Percentiles rank a stretch among this genome's conserved stretches.
Evolutionary conservation across 768 basidiomycete genomes (phyloP).

Genomic region (Panellus pusillus): DNA sequence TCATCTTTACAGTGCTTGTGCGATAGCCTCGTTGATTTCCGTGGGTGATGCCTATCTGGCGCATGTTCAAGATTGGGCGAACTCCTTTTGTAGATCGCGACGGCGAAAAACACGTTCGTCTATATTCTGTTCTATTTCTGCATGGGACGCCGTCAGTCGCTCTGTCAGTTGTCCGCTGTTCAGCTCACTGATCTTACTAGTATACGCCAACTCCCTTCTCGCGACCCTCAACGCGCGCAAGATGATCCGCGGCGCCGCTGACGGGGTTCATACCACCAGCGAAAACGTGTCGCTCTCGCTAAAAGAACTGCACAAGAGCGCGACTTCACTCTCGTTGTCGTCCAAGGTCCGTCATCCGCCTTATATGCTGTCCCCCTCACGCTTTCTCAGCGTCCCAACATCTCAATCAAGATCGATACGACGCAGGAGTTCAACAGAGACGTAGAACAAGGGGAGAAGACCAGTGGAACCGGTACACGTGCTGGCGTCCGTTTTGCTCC

Average conservation of each 20-base stretch:
- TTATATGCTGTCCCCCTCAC: background rate
- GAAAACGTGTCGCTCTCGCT: conserved; percentile 41
- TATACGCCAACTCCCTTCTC: conserved; percentile 62
- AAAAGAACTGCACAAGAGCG: conserved; percentile 35
- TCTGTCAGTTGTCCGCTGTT: background rate
- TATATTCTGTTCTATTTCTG: conserved; percentile 64
- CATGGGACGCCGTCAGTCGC: conserved; percentile 53
- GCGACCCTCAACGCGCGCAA: conserved; percentile 59
- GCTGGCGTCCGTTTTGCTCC: conserved; percentile 21
- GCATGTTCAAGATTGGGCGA: background rate
- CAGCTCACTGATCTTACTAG: conserved; percentile 28
- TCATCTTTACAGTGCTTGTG: conserved; percentile 46
- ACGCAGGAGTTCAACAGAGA: conserved; percentile 50
- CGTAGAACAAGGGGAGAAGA: conserved; percentile 31
- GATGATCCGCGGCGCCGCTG: conserved; percentile 41
- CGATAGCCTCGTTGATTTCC: conserved; percentile 53
- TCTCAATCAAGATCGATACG: conserved; percentile 57
- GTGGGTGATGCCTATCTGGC: conserved; percentile 26
- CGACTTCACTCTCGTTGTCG: conserved; percentile 23
- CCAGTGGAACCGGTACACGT: conserved; percentile 3
- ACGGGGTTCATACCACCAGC: conserved; percentile 41
- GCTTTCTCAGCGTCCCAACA: conserved; percentile 39
- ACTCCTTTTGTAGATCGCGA: conserved; percentile 39
- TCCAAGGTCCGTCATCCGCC: conserved; percentile 29
- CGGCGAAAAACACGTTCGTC: conserved; percentile 48